Base-by-base conservation (phyloP, 108 stramenopile genomes). In the Pseudonitzschia multiseries region DNA sequence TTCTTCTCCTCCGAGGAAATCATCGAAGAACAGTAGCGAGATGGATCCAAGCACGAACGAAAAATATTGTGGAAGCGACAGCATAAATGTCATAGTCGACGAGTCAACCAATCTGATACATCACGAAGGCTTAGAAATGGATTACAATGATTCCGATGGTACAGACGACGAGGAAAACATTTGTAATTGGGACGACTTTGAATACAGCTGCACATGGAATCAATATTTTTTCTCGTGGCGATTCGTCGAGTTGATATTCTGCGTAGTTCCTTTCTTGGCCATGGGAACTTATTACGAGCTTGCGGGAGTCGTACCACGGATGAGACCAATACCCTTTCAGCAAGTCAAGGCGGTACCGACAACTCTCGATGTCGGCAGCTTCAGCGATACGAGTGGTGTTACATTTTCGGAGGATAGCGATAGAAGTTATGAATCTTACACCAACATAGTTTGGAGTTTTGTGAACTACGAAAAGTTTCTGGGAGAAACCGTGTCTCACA, bases 291-390 rank as follows among this genome's bases (percentile, higher is more conserved):
- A 21, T 10, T 31, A 41, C 32, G 65, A 65, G 15, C 24, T 15
- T 0, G 50, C 17, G 4, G 29, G 15, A 1, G 31, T 28, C 2
- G 20, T 27, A 20, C 81, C 81, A 31, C 63, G 69, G n/a, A 48
- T 70, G 27, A 63, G 83, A 33, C 79, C 77, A 8, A 80, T 84
- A 60, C 83, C 83, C 12, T 80, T 59, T 36, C 76, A 84, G 54
- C 41, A 73, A 14, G 40, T 79, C 9, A 71, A 76, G 50, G 24
- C 46, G 29, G 56, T 36, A 36, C 36, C 36, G 36, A 36, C 36
- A 36, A 36, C 36, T 5, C 36, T 5, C 36, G 36, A 36, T 36
- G 36, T 2, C 4, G 36, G 36, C 36, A 36, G 36, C 6, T 5
- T 36, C 36, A 6, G 36, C 75, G 10, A 51, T 50, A 41, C 62